Evolutionary conservation across 306 rosid species (phyloP), one percentile per base, ranked within the genome.

Genomic region (Senna tora): DNA sequence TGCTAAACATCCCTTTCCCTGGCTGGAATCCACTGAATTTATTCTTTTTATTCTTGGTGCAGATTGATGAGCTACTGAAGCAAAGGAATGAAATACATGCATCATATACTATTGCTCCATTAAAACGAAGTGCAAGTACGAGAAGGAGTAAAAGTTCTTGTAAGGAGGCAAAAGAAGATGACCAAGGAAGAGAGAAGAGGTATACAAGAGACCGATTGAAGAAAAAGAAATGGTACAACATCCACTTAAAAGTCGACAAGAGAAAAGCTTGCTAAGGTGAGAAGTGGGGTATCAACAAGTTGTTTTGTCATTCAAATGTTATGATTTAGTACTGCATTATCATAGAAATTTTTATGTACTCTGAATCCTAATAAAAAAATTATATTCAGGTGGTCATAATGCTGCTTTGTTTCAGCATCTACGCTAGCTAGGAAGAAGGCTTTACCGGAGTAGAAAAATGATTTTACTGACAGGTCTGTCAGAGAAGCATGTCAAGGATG

Each of bases 161-260:
- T 25, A 88, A 85, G 85, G 96, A 88, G 77, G 74, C 69, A 39
- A 87, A 69, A 67, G 97, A 91, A 72, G 99, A 88, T 45, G 79
- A 82, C 38, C 92, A 84, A 61, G 69, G 77, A 81, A 92, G 79
- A 75, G 97, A 92, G 52, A 92, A 86, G 84, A 89, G 80, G 73
- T 54, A 67, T 71, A 66, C 85, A 15, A 85, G 93, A 73, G 99
- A 95, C 36, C 87, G 97, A 41, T 72, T 80, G 28, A 95, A 82
- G 92, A 95, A 85, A 87, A 95, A 88, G 78, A 92, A 83, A 76
- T 95, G 97, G 99, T 95, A 67, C 79, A 92, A 91, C 83, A 85
- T 92, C 67, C 97, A 83, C 77, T 75, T 89, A 70, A 87, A 84
- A 85, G 96, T 90, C 50, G 97, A 86, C 50, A 88, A 95, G 88